These are phyloP conservation scores for Glaciozyma antarctica DNA, from an alignment of 768 basidiomycete species.

Conservation along the genomic window DNA sequence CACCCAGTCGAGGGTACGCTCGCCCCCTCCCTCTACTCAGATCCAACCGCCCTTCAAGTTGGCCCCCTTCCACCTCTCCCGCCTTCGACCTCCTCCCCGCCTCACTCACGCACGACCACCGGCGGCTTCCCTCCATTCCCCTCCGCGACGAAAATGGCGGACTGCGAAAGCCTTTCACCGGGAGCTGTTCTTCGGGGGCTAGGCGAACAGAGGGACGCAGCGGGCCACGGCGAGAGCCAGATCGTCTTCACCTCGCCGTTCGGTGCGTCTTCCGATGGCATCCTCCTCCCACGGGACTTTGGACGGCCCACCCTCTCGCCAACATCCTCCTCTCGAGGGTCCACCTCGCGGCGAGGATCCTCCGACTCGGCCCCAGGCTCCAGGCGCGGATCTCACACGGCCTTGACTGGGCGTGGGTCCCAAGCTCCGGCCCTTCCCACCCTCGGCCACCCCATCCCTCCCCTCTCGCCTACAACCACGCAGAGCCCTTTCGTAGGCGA, in stretches of 20 bases:
- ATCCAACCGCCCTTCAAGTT: no score
- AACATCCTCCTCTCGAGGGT: slow-evolving; percentile 1
- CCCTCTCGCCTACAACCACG: not conserved
- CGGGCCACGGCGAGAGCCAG: not conserved
- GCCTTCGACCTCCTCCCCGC: no score
- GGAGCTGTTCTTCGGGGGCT: no score
- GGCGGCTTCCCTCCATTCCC: no score
- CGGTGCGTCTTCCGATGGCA: not conserved
- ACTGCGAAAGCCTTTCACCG: no score
- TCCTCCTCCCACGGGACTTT: not conserved
- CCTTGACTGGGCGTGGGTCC: not conserved
- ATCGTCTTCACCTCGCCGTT: not conserved
- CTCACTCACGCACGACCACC: no score
- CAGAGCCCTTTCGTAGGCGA: not conserved
- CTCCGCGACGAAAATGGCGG: no score
- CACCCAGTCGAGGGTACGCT: not conserved
- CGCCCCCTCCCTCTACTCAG: no score
- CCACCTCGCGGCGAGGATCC: slow-evolving; percentile 14
- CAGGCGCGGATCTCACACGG: slow-evolving; percentile 9
- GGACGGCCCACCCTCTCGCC: not conserved
- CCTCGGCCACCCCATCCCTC: slow-evolving; percentile 7
- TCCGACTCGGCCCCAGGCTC: not conserved
- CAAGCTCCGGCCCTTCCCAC: not conserved
- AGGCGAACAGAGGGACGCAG: no score
- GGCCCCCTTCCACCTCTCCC: no score